Percentiles rank a stretch among this genome's conserved stretches.
Evolutionary conservation across 139 green algal species (phyloP).

Genomic region (Micractinium conductrix): DNA sequence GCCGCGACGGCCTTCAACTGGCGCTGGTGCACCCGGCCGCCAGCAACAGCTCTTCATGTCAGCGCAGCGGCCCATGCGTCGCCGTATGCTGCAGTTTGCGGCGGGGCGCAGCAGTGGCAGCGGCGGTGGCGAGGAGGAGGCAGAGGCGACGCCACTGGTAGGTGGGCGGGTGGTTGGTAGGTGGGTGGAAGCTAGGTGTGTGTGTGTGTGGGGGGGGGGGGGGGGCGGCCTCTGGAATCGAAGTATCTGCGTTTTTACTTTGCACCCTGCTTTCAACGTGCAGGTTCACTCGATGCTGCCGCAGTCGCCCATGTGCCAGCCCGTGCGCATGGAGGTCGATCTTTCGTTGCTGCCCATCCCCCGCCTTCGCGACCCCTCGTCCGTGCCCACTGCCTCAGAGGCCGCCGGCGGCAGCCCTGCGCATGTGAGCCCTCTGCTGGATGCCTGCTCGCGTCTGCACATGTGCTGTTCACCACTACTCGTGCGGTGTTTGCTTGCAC

Average conservation of each 20-base stretch:
- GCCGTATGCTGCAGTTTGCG: slow-evolving; percentile 8
- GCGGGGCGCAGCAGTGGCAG: neutral
- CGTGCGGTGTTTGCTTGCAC: neutral
- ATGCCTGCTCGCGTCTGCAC: neutral
- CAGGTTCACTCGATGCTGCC: slow-evolving; percentile 35
- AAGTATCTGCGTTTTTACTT: no score
- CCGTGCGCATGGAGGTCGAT: slow-evolving; percentile 1
- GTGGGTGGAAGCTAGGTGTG: no score
- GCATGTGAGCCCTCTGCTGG: neutral
- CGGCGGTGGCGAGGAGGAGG: slow-evolving; percentile 9
- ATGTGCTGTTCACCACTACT: neutral
- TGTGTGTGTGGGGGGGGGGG: no score
- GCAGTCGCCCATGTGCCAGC: slow-evolving; percentile 27
- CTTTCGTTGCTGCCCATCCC: slow-evolving; percentile 45
- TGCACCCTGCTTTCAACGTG: no score
- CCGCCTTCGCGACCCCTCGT: neutral
- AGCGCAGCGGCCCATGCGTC: neutral
- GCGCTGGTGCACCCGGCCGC: neutral
- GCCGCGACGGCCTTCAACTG: neutral
- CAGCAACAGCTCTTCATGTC: neutral
- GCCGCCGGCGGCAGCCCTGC: slow-evolving; percentile 11
- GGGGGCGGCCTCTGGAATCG: no score
- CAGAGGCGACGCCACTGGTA: slow-evolving; percentile 14
- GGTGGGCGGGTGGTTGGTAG: no score
- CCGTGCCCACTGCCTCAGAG: neutral